These are phyloP conservation scores for Coniferiporia sulphurascens DNA, from an alignment of 1,284 basidiomycete species.

Conservation along the genomic window DNA sequence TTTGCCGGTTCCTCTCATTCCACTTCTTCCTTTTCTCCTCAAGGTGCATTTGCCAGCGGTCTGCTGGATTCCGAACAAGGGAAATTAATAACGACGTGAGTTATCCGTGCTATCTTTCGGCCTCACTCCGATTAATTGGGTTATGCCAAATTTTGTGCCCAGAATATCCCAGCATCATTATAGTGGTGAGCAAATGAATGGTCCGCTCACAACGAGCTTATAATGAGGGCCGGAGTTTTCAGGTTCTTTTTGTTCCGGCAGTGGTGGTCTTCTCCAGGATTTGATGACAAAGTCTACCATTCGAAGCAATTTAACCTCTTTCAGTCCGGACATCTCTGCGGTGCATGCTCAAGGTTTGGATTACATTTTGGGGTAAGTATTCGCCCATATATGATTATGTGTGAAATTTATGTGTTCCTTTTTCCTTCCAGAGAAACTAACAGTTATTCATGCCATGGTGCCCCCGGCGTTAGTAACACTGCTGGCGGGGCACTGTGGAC, in stretches of 20 bases:
- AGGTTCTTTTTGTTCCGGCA: slow-evolving; percentile 32
- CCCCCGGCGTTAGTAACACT: slow-evolving; percentile 62
- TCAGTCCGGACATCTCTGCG: slow-evolving; percentile 45
- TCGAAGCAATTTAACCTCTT: slow-evolving; percentile 50
- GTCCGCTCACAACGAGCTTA: background rate
- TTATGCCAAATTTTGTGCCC: slow-evolving; percentile 1
- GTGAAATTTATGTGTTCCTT: background rate
- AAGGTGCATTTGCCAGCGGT: slow-evolving; percentile 25
- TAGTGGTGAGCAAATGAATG: slow-evolving; percentile 48
- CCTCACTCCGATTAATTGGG: slow-evolving; percentile 1
- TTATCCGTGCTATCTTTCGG: slow-evolving; percentile 1
- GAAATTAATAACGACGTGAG: slow-evolving; percentile 30
- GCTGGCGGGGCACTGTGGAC: slow-evolving; percentile 68
- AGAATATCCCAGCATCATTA: slow-evolving; percentile 64
- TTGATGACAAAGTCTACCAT: slow-evolving; percentile 31
- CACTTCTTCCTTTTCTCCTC: slow-evolving; percentile 16
- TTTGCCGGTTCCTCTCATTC: slow-evolving; percentile 6
- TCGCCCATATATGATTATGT: background rate
- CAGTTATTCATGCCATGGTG: slow-evolving; percentile 44
- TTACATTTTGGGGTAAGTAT: slow-evolving; percentile 52
- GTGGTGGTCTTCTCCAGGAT: slow-evolving; percentile 44
- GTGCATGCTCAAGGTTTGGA: slow-evolving; percentile 42
- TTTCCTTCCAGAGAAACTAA: slow-evolving; percentile 13
- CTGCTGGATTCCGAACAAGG: slow-evolving; percentile 31
- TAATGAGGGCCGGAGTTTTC: background rate